Percentiles rank a stretch among this genome's conserved stretches.
phyloP scores from a whole-genome alignment of 768 basidiomycete genomes.

The Hortiboletus campestris region DNA sequence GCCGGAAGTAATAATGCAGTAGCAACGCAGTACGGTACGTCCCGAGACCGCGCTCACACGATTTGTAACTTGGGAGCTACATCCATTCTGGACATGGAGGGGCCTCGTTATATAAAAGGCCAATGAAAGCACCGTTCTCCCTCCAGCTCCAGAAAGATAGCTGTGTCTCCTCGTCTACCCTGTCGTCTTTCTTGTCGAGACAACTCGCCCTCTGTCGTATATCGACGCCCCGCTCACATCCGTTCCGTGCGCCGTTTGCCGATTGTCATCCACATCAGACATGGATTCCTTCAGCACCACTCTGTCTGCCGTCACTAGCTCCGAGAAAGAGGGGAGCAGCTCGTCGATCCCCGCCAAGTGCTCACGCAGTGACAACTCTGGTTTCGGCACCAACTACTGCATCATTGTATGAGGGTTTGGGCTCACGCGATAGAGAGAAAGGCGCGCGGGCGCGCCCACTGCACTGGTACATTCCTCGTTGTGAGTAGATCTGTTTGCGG shows the following conservation, averaged over 20 bases:
- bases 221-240: not conserved
- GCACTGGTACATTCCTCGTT: conserved; percentile 13
- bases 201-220: not conserved
- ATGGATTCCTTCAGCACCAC: conserved; percentile 25
- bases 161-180: not conserved
- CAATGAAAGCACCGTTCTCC: not conserved
- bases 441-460: too few species aligned
- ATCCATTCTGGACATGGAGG: not conserved
- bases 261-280: not conserved
- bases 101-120: conserved; percentile 17
- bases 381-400: conserved; percentile 9
- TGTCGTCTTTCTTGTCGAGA: not conserved
- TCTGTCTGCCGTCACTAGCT: conserved; percentile 13
- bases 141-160: conserved; percentile 11
- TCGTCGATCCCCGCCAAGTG: conserved; percentile 15
- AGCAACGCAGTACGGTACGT: not conserved
- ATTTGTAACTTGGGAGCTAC: not conserved
- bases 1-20: not conserved
- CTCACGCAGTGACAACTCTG: not conserved
- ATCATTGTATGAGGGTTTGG: conserved; percentile 18
- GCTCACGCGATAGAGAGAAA: not conserved
- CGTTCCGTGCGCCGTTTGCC: not conserved
- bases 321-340: conserved; percentile 1
- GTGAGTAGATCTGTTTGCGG: conserved; percentile 13
- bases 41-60: not conserved